Evolutionary conservation across 2,329 filamentous ascomycete species (phyloP), one percentile per base, ranked within the genome.

Genomic region (Cadophora gregata): DNA sequence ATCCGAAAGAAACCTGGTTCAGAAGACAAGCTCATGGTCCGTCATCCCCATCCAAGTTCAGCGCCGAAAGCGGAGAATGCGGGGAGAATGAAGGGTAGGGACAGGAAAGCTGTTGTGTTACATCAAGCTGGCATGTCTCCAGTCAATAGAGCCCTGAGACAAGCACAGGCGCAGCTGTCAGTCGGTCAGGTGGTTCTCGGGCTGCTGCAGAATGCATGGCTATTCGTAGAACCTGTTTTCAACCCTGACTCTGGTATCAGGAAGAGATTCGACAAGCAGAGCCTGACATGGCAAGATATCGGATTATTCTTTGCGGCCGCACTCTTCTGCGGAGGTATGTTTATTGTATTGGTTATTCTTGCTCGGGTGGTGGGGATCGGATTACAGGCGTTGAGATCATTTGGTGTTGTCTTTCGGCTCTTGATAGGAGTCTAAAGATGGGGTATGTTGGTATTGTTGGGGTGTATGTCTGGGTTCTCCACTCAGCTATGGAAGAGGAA

Each of bases 191-290:
- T 62, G 38, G 31, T 67, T 2, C n/a, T 56, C 48, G 59, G 60
- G 14, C 25, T 69, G 47, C 62, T 69, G 24, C 72, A 81, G 75
- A 79, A 66, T 63, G 48, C 67, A 5, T 71, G 69, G 68, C 51
- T 67, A 42, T 64, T 78, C 14, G 76, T 82, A 19, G 71, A 71
- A 59, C 81, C 80, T 1, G 79, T 81, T 14, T 80, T 83, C 65
- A 72, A 81, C 70, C 68, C 71, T 8, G 69, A 75, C 8, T 69
- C 70, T 27, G 61, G 29, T 19, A 29, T 72, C 14, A 63, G 69
- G 47, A 64, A 50, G 47, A 63, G 71, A 60, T 70, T 77, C 16
- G 68, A 71, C 29, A 62, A 53, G 27, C 70, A 73, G 4, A 56
- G 63, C 45, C 67, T 75, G 42, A 77, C 74, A 1, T 71, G 70